Evolutionary conservation across 352 stramenopile species (phyloP).

Genomic region (Aphanomyces stellatus): DNA sequence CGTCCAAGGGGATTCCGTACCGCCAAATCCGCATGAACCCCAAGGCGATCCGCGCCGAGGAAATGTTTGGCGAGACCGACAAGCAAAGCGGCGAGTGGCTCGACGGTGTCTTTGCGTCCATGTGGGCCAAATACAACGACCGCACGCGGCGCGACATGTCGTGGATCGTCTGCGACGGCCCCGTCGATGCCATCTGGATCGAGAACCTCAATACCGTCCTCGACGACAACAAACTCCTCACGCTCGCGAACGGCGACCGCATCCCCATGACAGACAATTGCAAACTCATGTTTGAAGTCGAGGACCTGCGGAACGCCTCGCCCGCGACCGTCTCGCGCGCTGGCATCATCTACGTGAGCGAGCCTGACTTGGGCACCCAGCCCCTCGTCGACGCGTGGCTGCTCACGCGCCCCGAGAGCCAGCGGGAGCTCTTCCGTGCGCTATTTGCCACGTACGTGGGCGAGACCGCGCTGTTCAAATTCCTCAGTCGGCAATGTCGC

Average conservation of each 20-base stretch:
- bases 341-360: constrained; percentile 88
- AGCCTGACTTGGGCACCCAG: constrained; percentile 67
- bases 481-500: constrained; percentile 44
- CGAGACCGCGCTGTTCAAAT: constrained; percentile 59
- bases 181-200: constrained; percentile 92
- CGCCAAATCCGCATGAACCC: constrained; percentile 73
- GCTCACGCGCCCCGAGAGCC: constrained; percentile 32
- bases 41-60: constrained; percentile 68
- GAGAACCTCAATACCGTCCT: constrained; percentile 94
- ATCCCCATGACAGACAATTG: constrained; percentile 85
- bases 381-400: constrained; percentile 61
- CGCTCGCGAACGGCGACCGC: constrained; percentile 87
- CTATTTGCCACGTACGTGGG: constrained; percentile 52
- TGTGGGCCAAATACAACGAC: constrained; percentile 86
- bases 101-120: constrained; percentile 69
- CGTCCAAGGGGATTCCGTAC: constrained; percentile 51
- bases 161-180: constrained; percentile 92
- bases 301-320: constrained; percentile 87
- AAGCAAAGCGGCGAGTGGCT: constrained; percentile 66
- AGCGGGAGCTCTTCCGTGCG: constrained; percentile 35
- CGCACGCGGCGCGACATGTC: constrained; percentile 62
- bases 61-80: constrained; percentile 80
- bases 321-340: constrained; percentile 87
- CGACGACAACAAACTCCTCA: constrained; percentile 93
- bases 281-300: constrained; percentile 91